These are phyloP conservation scores for Trametes cingulata DNA, from an alignment of 768 basidiomycete species.

Conservation along the genomic window DNA sequence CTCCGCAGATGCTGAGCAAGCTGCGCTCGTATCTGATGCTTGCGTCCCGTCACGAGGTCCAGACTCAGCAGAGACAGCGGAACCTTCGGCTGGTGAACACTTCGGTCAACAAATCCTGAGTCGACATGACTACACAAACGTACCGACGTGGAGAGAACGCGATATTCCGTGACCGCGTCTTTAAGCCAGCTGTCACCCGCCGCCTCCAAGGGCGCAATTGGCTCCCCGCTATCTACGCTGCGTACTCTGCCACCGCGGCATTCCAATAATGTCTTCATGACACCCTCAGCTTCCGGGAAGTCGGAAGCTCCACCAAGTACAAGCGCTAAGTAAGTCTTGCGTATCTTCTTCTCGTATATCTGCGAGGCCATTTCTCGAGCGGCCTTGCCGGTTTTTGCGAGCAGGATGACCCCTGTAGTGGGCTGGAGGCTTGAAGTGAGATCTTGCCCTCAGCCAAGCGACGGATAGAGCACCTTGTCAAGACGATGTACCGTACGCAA, in stretches of 20 bases:
- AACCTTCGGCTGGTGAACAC: neutral
- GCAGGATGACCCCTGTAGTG: constrained; percentile 2
- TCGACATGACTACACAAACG: neutral
- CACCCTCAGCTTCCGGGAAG: neutral
- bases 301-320: constrained; percentile 4
- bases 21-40: constrained; percentile 16
- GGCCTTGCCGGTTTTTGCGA: neutral
- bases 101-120: neutral
- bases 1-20: constrained; percentile 8
- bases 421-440: neutral
- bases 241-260: constrained; percentile 3
- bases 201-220: neutral
- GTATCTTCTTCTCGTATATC: neutral
- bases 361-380: constrained; percentile 1
- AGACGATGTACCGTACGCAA: constrained; percentile 8
- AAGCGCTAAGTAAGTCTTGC: constrained; percentile 17
- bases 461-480: constrained; percentile 6
- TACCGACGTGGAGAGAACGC: constrained; percentile 8
- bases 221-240: neutral
- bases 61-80: constrained; percentile 8
- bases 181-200: constrained; percentile 3
- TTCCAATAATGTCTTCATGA: neutral
- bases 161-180: neutral
- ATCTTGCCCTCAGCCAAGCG: neutral
- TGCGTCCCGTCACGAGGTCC: neutral